Conservation (phyloP, 202 grass and related monocot species). For the Digitaria exilis region DNA sequence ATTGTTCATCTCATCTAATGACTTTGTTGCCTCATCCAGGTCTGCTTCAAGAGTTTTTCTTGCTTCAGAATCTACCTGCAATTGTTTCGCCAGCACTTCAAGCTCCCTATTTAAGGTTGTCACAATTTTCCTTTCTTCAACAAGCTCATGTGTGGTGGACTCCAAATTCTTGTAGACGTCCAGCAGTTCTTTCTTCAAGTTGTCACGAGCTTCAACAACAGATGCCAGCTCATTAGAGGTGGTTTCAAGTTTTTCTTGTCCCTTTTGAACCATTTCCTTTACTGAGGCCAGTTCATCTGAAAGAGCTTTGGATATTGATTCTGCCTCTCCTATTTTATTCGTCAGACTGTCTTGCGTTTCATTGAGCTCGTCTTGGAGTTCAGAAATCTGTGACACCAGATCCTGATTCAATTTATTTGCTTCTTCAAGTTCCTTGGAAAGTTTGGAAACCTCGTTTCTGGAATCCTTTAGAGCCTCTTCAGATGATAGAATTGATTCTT, state of each 20-base stretch:
- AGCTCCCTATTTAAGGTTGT: slow-evolving; percentile 76
- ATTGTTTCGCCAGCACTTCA: slow-evolving; percentile 71
- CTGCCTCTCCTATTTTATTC: slow-evolving; percentile 66
- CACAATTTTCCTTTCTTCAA: slow-evolving; percentile 74
- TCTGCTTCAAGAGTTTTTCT: slow-evolving; percentile 75
- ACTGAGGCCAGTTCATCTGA: slow-evolving; percentile 72
- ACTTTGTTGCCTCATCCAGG: slow-evolving; percentile 87
- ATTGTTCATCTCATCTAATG: slow-evolving; percentile 92
- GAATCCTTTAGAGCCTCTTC: slow-evolving; percentile 63
- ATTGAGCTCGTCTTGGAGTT: slow-evolving; percentile 65
- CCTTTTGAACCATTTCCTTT: slow-evolving; percentile 73
- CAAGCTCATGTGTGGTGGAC: slow-evolving; percentile 69
- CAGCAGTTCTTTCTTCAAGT: slow-evolving; percentile 85
- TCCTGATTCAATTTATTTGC: slow-evolving; percentile 68
- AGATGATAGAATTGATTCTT: slow-evolving; percentile 63
- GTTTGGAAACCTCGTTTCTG: slow-evolving; percentile 60
- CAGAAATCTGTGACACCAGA: slow-evolving; percentile 64
- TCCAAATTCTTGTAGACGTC: slow-evolving; percentile 88
- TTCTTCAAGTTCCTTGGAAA: slow-evolving; percentile 70
- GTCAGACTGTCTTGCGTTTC: slow-evolving; percentile 61
- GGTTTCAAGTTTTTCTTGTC: slow-evolving; percentile 62
- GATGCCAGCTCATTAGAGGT: slow-evolving; percentile 61
- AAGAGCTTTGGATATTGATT: slow-evolving; percentile 64
- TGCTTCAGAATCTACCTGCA: slow-evolving; percentile 84
- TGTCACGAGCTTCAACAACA: slow-evolving; percentile 61